Evolutionary conservation across 805 yeast species (phyloP), one percentile per base, ranked within the genome.

Genomic region (Sungouiozyma intestinalis): DNA sequence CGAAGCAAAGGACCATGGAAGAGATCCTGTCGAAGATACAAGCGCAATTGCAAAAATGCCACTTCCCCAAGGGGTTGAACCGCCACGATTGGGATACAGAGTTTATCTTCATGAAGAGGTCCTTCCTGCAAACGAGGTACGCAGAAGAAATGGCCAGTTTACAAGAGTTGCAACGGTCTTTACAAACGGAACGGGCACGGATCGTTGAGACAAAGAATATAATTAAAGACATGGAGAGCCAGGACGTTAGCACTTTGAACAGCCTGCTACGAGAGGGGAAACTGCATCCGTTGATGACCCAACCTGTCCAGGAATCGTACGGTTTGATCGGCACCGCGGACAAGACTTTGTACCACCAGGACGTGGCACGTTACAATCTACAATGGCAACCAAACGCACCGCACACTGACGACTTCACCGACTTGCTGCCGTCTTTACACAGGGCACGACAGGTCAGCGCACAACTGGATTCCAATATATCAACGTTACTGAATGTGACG

Each of bases 91-190:
- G 58, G 33, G 60, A 60, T 40, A 50, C 55, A 5, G 64, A 60
- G 36, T 57, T 55, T 38, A 50, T 60, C 15, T 57, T 52, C 41
- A 51, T 59, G 16, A 61, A 60, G 42, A 49, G 64, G 17, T 45
- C 50, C 29, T 53, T 46, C 36, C 53, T 61, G 13, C 62, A 59
- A 40, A 44, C 49, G 16, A 47, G 48, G 5, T 52, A 51, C 40
- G 44, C 51, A 1, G 46, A 47, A 15, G 62, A 58, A 39, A 38
- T 53, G 39, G 41, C 40, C 16, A 50, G 47, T 32, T 47, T 54
- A 1, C 60, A 60, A 40, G 44, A 43, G 13, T 35, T 60, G 16
- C 54, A 58, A 39, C 36, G 44, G n/a, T 53, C 49, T 36, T 39
- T 58, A 15, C 20, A 44, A 9, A 47, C 51, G 19, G 54, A 57